phyloP scores from a whole-genome alignment of 192 early-diverging fungal species.

The Backusella circina region DNA sequence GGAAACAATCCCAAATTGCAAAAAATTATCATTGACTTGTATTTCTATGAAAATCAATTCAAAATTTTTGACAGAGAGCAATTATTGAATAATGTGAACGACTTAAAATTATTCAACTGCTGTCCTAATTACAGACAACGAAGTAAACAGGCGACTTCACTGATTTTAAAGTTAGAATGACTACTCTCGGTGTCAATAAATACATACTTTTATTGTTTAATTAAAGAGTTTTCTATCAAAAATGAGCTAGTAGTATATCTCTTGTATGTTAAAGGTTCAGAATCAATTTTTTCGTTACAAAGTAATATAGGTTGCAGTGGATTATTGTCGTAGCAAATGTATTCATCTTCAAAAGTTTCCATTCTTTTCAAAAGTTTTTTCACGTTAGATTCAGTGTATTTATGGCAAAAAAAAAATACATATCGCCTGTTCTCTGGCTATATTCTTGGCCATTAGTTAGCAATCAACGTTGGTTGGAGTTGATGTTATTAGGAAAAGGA shows the following conservation, averaged over 20 bases:
- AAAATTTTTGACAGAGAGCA: not conserved
- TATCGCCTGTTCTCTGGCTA: not conserved
- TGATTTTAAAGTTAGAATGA: not conserved
- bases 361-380: conserved; percentile 10
- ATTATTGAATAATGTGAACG: not conserved
- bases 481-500: not conserved
- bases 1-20: not conserved
- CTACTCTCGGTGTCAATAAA: not conserved
- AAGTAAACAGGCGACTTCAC: not conserved
- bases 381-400: conserved; percentile 6
- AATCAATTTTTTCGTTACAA: not conserved
- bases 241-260: not conserved
- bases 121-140: not conserved
- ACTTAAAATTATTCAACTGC: not conserved
- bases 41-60: not conserved
- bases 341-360: conserved; percentile 4
- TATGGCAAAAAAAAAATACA: conserved; percentile 2
- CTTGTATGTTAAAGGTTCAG: not conserved
- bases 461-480: not conserved
- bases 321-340: conserved; percentile 9
- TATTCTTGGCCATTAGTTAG: not conserved
- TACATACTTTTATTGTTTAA: not conserved
- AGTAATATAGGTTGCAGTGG: not conserved
- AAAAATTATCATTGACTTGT: not conserved
- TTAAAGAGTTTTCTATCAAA: not conserved